Evolutionary conservation across 2,329 filamentous ascomycete species (phyloP), one percentile per base, ranked within the genome.

Genomic region (Colletotrichum tropicale): DNA sequence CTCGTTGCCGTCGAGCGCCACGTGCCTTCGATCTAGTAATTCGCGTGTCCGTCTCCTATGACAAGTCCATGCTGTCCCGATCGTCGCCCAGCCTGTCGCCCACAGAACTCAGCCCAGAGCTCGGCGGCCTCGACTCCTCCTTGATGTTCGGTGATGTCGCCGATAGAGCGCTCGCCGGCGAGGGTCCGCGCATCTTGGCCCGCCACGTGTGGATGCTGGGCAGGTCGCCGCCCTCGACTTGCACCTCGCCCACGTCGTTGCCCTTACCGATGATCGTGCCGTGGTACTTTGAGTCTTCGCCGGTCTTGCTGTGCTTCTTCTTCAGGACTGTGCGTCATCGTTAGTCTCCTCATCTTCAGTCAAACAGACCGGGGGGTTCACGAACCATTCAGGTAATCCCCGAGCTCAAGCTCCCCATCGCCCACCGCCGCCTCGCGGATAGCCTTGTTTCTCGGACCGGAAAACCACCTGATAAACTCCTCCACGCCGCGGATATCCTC

Each of bases 281-380:
- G 79, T 94, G 92, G 83, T 95, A 98, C 80, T 96, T 93, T 12
- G 93, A 93, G 81, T 98, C 96, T 81, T 98, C 95, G 77, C 94
- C 95, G 1, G 94, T 94, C 80, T 97, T 98, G 86, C 93, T 96
- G 84, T 98, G 95, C 82, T 98, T 98, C 86, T 96, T 97, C 85
- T 98, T 98, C 56, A 98, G 87, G 6, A 93, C 94, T 94, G 78
- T 18, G 32, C 4, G 36, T 7, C 5, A n/a, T n/a, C 26, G n/a
- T 76, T 28, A 55, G 58, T 24, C 34, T n/a, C 26, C 32, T 64
- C 15, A 6, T 12, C n/a, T 21, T 18, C 21, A 15, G 30, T 18
- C 9, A 8, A 13, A 18, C 24, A 18, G n/a, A 26, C 5, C 9
- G 9, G 26, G 15, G 32, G 12, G 67, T 34, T 13, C 13, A 82